phyloP scores from a whole-genome alignment of 2,329 filamentous ascomycete genomes.

The Furcasterigmium sp. region DNA sequence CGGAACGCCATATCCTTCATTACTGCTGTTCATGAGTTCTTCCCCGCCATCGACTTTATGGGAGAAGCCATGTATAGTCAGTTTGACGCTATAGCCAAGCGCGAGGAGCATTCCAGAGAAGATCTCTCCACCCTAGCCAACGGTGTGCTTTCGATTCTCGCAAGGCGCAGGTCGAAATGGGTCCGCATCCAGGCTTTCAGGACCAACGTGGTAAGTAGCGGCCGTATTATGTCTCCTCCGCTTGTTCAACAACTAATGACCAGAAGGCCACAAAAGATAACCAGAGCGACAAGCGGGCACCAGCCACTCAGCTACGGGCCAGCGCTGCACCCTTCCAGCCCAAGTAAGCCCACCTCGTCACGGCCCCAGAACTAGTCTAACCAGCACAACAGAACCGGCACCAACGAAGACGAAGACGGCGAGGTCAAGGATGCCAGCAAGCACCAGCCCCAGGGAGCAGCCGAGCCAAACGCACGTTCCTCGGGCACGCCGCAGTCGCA shows the following conservation, averaged over 20 bases:
- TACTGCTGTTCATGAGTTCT: conserved; percentile 73
- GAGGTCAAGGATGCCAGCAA: conserved; percentile 58
- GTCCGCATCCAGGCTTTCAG: conserved; percentile 71
- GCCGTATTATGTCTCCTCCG: conserved; percentile 3
- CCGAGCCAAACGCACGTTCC: too few species aligned
- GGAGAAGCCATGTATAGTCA: conserved; percentile 61
- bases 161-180: conserved; percentile 63
- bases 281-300: conserved; percentile 27
- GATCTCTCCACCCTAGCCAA: conserved; percentile 71
- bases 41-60: conserved; percentile 88
- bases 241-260: conserved; percentile 24
- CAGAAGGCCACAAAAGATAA: conserved; percentile 33
- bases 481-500: too few species aligned
- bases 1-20: conserved; percentile 90
- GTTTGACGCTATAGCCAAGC: conserved; percentile 59
- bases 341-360: conserved; percentile 26
- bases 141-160: conserved; percentile 65
- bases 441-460: too few species aligned
- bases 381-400: neutral
- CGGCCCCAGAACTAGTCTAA: neutral
- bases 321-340: conserved; percentile 63
- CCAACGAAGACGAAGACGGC: conserved; percentile 61
- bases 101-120: conserved; percentile 56
- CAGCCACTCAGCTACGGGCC: conserved; percentile 44
- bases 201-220: conserved; percentile 52